Evolutionary conservation across 345 rosid species (phyloP), one percentile per base, ranked within the genome.

Genomic region (Nasturtium officinale): DNA sequence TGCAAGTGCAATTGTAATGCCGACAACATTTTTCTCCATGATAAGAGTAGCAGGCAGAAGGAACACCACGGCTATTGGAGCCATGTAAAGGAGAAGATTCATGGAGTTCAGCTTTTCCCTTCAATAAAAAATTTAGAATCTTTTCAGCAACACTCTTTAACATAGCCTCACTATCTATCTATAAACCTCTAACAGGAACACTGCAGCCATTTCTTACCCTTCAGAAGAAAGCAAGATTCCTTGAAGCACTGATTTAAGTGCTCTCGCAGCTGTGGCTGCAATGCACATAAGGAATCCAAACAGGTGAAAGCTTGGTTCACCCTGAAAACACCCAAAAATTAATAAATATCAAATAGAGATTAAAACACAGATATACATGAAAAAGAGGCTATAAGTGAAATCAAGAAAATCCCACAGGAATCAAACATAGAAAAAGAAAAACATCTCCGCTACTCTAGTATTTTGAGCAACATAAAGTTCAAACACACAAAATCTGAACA

Each of bases 31-130:
- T 60, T 84, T 85, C 80, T 96, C 99, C 98, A 96, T 96, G 29
- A 90, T 68, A 67, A 96, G 97, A 26, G 98, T 87, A 43, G 96
- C 96, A 5, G 99, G 99, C 6, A 96, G 90, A 52, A 96, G 88
- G 65, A 90, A 84, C 25, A 89, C 89, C 6, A 96, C 99, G 17
- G 99, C 99, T 70, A 96, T 82, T 0, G 99, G 99, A 75, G 98
- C 97, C 99, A 96, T 96, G 85, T 96, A 96, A 5, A 96, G 86
- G 42, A 96, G 95, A 10, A 96, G 91, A 75, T 96, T 96, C 98
- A 96, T 92, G 25, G 99, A 92, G 84, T 92, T 90, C 68, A 96
- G 89, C 87, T 92, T 96, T 85, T 96, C 99, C 90, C 99, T 96
- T 69, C 13, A 83, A 77, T 43, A 68, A 28, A 67, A 40, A 62